Evolutionary conservation across 2,329 filamentous ascomycete species (phyloP), one percentile per base, ranked within the genome.

Genomic region (Xenoacremonium recifei): DNA sequence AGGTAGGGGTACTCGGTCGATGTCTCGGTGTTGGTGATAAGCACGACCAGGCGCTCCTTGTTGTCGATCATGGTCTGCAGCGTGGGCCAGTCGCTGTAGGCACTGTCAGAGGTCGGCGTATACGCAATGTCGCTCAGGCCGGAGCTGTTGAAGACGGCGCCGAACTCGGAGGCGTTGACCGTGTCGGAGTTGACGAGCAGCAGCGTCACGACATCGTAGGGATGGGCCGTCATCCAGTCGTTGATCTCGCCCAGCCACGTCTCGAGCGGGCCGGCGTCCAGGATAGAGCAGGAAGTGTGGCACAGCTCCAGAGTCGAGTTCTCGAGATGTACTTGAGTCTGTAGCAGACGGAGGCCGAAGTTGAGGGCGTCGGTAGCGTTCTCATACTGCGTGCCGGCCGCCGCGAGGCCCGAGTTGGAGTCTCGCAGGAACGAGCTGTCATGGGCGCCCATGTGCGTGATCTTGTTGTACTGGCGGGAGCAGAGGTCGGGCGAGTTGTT

Each of bases 401-500:
- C 64, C 19, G 80, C 81, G 62, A 84, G 79, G 46, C 67, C 70
- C 1, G 80, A 85, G 41, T 73, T 75, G 19, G 68, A 62, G 55
- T 89, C 82, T 37, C 85, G 75, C 32, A 90, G 64, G 61, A 90
- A 91, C 10, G 86, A 74, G 47, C 79, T 82, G 66, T 90, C 77
- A 67, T 91, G 87, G 15, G 85, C 85, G 17, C 87, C 87, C 58
- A 92, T 79, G 62, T 91, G 78, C 3, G 87, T 91, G 54, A 93
- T 78, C 52, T 85, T 80, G 67, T 81, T 83, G 70, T 93, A 93
- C 15, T 78, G 68, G 49, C 79, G 80, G 47, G 68, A 71, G 71
- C 89, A 93, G 30, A 93, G 77, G 32, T 74, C 69, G 0, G 87
- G 85, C 1, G 85, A 89, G 72, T 92, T 92, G 69, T 93, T 93